Base-by-base conservation (phyloP, 2,329 filamentous ascomycete genomes). In the Elsinoe ampelina region DNA sequence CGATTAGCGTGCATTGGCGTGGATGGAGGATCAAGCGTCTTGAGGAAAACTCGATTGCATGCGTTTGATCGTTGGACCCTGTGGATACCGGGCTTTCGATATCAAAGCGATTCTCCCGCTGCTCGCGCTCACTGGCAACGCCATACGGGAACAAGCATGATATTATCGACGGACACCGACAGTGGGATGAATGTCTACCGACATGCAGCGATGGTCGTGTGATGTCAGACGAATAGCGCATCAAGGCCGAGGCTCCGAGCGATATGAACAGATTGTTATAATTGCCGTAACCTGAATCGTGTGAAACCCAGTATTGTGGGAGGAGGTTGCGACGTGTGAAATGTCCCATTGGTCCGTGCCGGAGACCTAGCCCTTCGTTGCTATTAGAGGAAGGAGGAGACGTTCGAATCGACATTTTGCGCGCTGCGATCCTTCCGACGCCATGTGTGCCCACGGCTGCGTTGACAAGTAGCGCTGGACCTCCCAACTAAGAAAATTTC, bases 241-340 rank as follows among this genome's bases (percentile, higher is more conserved):
- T 15, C 15, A 50, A 12, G 26, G 45, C 45, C 45, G 45, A 50
- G 45, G 45, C 45, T 50, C 26, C 11, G 13, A 5, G 34, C 22
- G 8, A 34, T 50, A 26, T 17, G 45, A 20, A 32, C 12, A 32
- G 45, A 15, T 8, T 35, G 3, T 17, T 50, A 20, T 11, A 35
- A 35, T 50, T n/a, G 36, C 36, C 36, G 45, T 50, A 34, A 22
- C 45, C 45, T 50, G 45, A 50, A 20, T 50, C 45, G 45, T 35
- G 32, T 30, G 32, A 35, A 50, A 34, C 45, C 45, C 45, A 26
- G 34, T 50, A 15, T 13, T 50, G 32, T 50, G 45, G 45, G 45
- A 34, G 11, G 13, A 50, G 45, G 13, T 48, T 20, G 26, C 43
- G 20, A 30, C 43, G 13, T 26, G 43, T 20, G 26, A 22, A 3